Conservation (phyloP, 2,329 filamentous ascomycete species). For the Hypomyces rosellus region DNA sequence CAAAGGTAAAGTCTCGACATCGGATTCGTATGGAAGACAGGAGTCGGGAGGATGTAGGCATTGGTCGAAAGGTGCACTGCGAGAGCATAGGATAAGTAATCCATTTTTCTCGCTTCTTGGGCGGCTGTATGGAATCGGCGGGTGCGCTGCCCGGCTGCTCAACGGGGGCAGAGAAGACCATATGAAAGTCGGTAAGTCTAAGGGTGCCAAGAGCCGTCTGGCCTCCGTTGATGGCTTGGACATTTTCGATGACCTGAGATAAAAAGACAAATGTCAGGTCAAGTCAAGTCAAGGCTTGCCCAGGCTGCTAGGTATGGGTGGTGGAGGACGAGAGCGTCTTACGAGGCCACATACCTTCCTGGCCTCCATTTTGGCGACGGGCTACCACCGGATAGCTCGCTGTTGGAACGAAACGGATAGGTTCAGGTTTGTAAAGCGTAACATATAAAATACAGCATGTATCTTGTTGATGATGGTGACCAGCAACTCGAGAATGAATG, state of each 20-base stretch:
- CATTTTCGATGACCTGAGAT: conserved; percentile 46
- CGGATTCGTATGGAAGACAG: conserved; percentile 79
- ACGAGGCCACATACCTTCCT: conserved; percentile 30
- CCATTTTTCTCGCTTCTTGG: conserved; percentile 64
- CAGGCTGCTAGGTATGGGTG: too few species aligned
- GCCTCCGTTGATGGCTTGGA: conserved; percentile 55
- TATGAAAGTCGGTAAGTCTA: conserved; percentile 57
- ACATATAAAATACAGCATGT: conserved; percentile 1
- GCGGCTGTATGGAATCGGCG: conserved; percentile 18
- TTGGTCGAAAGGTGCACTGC: conserved; percentile 70
- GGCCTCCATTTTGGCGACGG: conserved; percentile 30
- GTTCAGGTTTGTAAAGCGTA: background rate
- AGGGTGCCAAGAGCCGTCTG: conserved; percentile 51
- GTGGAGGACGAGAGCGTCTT: too few species aligned
- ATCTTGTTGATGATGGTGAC: background rate
- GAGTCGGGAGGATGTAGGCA: conserved; percentile 61
- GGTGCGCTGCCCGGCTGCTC: conserved; percentile 20
- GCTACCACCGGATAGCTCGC: background rate
- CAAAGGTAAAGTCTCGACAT: conserved; percentile 88
- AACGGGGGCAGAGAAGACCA: conserved; percentile 44
- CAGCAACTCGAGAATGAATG: background rate
- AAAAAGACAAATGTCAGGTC: conserved; percentile 3
- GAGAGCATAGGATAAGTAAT: conserved; percentile 91
- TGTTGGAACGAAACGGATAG: conserved; percentile 3
- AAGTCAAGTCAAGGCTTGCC: background rate